These are phyloP conservation scores for Exobasidium rhododendri DNA, from an alignment of 1,284 basidiomycete species.

Conservation along the genomic window DNA sequence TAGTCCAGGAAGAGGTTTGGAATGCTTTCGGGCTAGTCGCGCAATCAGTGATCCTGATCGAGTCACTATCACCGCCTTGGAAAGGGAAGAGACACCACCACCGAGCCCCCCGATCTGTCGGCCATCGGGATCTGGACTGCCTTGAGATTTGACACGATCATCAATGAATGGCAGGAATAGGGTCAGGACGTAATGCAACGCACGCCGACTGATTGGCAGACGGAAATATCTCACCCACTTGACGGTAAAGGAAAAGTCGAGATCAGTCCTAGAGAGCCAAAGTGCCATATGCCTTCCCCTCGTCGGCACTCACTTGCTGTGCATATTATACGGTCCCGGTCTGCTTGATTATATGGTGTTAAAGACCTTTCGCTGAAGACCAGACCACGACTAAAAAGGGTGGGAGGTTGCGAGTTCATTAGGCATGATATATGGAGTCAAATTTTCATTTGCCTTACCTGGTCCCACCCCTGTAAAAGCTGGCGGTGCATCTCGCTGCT, in stretches of 20 bases:
- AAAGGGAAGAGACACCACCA: conserved; percentile 73
- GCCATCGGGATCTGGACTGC: conserved; percentile 73
- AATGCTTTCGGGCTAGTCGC: neutral
- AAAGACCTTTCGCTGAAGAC: neutral
- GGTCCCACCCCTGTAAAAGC: no score
- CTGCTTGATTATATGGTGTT: neutral
- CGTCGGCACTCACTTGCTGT: conserved; percentile 40
- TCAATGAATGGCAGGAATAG: neutral
- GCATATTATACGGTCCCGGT: conserved; percentile 63
- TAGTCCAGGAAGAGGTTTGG: conserved; percentile 26
- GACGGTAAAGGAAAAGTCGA: no score
- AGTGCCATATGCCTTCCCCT: no score
- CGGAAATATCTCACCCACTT: neutral
- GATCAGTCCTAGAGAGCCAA: no score
- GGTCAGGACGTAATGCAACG: no score
- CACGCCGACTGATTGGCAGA: no score
- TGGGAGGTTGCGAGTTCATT: no score
- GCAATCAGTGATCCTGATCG: neutral
- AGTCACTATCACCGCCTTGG: conserved; percentile 71
- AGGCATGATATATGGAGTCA: no score
- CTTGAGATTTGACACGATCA: conserved; percentile 70
- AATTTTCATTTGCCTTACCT: no score
- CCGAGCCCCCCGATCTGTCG: conserved; percentile 73
- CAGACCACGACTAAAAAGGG: neutral
- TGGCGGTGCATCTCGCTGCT: no score